Evolutionary conservation across 176 grass and related monocot genomes (phyloP).

Genomic region (Lolium rigidum): DNA sequence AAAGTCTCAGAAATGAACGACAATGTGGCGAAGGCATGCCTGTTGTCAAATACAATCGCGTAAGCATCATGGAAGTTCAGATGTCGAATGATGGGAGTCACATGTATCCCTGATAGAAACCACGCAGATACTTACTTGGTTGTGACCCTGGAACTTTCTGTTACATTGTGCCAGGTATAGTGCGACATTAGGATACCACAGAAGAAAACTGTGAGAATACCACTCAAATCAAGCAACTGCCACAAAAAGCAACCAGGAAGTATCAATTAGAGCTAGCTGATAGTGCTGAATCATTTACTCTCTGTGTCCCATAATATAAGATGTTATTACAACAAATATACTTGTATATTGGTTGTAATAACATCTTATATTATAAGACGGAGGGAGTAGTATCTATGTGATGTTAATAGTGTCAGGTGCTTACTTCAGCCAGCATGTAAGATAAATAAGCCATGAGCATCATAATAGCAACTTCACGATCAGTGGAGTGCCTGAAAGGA

Average conservation of each 20-base stretch:
- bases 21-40: constrained; percentile 89
- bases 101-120: constrained; percentile 27
- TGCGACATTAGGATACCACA: constrained; percentile 95
- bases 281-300: not conserved
- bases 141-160: constrained; percentile 94
- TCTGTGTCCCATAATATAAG: too few species aligned
- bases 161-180: constrained; percentile 99
- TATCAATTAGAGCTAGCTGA: constrained; percentile 27
- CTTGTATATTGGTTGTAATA: too few species aligned
- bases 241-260: constrained; percentile 38
- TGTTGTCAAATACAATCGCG: constrained; percentile 35
- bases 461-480: constrained; percentile 96
- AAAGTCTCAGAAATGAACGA: constrained; percentile 92
- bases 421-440: constrained; percentile 96
- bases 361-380: too few species aligned
- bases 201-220: constrained; percentile 96
- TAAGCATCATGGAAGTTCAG: constrained; percentile 26
- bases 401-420: constrained; percentile 32
- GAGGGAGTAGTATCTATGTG: constrained; percentile 8
- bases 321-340: too few species aligned
- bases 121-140: constrained; percentile 71
- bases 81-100: constrained; percentile 7
- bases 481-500: constrained; percentile 81
- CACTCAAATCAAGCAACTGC: constrained; percentile 90
- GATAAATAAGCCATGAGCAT: constrained; percentile 97